Evolutionary conservation across 768 basidiomycete species (phyloP).

Genomic region (Mrakia gelida): DNA sequence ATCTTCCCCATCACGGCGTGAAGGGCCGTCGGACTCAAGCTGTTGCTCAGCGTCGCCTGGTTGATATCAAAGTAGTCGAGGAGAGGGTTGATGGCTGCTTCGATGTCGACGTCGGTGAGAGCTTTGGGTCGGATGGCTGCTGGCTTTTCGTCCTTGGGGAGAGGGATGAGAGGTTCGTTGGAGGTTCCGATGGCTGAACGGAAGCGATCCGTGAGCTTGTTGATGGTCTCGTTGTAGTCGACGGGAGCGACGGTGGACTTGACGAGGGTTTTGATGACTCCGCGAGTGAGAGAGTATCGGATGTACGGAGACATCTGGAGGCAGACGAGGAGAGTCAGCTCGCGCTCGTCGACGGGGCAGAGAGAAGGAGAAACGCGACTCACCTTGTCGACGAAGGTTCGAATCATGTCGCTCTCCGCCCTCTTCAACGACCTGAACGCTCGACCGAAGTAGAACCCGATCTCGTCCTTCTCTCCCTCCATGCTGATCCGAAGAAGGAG

Average conservation of each 20-base stretch:
- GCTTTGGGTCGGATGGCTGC: constrained; percentile 30
- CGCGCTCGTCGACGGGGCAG: neutral
- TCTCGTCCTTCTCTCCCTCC: constrained; percentile 98
- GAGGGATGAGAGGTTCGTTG: constrained; percentile 25
- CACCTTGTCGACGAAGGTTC: constrained; percentile 96
- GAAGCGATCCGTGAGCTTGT: constrained; percentile 33
- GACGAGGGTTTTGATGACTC: constrained; percentile 69
- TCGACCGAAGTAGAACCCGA: constrained; percentile 93
- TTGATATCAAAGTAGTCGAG: constrained; percentile 97
- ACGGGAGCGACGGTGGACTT: constrained; percentile 50
- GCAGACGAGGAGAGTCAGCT: neutral
- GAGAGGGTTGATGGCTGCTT: constrained; percentile 80
- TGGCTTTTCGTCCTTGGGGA: constrained; percentile 27
- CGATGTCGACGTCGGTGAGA: constrained; percentile 88
- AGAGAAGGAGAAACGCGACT: constrained; percentile 31
- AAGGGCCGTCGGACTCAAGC: constrained; percentile 67
- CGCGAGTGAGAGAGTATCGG: constrained; percentile 74
- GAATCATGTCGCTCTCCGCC: constrained; percentile 90
- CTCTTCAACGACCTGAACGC: constrained; percentile 90
- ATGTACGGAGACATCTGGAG: constrained; percentile 88
- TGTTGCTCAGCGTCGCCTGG: constrained; percentile 81
- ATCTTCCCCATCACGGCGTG: constrained; percentile 84
- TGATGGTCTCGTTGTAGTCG: constrained; percentile 34
- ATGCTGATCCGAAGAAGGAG: constrained; percentile 86
- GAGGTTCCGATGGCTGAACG: constrained; percentile 30